Evolutionary conservation across 768 basidiomycete genomes (phyloP).

Genomic region (Erythrobasidium yunnanense): DNA sequence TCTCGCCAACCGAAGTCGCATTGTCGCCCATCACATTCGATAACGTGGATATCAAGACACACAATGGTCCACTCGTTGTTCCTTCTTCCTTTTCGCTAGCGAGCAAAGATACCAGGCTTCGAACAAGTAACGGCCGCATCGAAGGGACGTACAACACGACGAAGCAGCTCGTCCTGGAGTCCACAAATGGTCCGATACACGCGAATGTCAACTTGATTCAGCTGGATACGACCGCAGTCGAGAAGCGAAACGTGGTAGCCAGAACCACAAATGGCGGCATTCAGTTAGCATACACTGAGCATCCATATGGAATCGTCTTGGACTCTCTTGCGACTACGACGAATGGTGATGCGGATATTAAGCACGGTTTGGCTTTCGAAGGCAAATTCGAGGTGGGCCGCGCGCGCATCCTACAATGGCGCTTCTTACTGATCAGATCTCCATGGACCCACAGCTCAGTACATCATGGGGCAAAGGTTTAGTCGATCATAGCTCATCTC

Average conservation of each 20-base stretch:
- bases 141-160: not conserved
- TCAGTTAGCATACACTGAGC: not conserved
- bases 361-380: slow-evolving; percentile 2
- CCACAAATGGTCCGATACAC: slow-evolving; percentile 8
- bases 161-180: not conserved
- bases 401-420: not conserved
- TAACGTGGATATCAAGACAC: not conserved
- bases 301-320: slow-evolving; percentile 3
- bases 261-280: slow-evolving; percentile 9
- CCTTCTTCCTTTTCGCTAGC: not conserved
- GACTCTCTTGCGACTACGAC: not conserved
- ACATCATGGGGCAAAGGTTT: slow-evolving; percentile 19
- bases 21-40: slow-evolving; percentile 1
- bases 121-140: slow-evolving; percentile 7
- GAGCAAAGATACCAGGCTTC: not conserved
- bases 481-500: not conserved
- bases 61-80: not conserved
- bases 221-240: not conserved
- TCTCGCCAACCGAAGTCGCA: slow-evolving; percentile 15
- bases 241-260: not conserved
- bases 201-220: not conserved
- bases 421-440: not conserved
- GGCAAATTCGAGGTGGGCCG: slow-evolving; percentile 11
- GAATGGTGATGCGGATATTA: slow-evolving; percentile 13
- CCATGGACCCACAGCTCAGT: not conserved